These are phyloP conservation scores for Brassica incana DNA, from an alignment of 345 rosid genomes.

Conservation along the genomic window DNA sequence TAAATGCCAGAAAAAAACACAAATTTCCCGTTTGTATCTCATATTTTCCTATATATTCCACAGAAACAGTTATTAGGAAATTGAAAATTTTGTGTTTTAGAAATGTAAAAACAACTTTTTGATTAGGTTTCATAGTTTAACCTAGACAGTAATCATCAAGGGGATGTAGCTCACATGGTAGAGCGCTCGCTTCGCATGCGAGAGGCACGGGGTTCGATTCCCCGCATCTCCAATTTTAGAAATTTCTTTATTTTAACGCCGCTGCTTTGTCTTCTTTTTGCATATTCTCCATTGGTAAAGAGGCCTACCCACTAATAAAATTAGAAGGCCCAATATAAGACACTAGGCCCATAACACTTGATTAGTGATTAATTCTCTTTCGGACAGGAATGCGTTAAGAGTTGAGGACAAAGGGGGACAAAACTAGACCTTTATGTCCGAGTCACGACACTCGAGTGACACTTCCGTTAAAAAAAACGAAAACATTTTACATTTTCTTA, in stretches of 20 bases:
- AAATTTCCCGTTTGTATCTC: background rate
- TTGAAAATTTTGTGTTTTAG: too few relatives aligned
- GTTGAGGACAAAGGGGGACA: background rate
- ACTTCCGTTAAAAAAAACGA: conserved; percentile 44
- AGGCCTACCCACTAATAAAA: too few relatives aligned
- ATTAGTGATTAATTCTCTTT: background rate
- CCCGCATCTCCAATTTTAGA: conserved; percentile 70
- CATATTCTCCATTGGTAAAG: too few relatives aligned
- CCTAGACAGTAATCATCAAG: background rate
- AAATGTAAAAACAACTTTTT: too few relatives aligned
- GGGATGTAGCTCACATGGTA: conserved; percentile 47
- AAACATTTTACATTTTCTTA: background rate
- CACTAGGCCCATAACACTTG: background rate
- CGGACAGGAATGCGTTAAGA: background rate
- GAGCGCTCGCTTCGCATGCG: conserved; percentile 99
- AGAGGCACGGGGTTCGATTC: conserved; percentile 99
- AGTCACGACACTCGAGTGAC: conserved; percentile 33
- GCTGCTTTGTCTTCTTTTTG: too few relatives aligned
- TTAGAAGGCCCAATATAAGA: background rate
- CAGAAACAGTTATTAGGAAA: background rate
- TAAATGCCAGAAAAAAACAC: background rate
- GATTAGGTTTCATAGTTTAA: too few relatives aligned
- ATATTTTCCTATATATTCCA: background rate
- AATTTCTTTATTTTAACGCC: too few relatives aligned
- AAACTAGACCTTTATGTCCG: conserved; percentile 21